Percentiles rank a stretch among this genome's conserved stretches.
phyloP scores from a whole-genome alignment of 306 rosid genomes.

The Cotoneaster glaucophyllus region DNA sequence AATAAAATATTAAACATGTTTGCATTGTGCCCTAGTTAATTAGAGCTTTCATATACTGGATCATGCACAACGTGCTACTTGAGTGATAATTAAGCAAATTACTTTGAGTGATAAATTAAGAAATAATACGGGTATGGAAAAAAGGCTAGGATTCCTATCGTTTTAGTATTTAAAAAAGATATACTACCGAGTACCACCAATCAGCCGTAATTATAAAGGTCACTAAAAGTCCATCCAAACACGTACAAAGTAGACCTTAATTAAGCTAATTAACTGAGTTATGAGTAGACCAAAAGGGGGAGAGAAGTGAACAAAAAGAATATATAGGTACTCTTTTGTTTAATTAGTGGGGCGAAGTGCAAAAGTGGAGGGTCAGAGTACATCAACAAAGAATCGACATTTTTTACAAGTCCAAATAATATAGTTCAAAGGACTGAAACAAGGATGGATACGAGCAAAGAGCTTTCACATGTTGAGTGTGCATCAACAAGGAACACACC shows the following conservation, averaged over 20 bases:
- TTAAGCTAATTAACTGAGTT: background rate
- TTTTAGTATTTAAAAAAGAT: background rate
- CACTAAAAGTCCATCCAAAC: background rate
- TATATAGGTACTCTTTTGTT: background rate
- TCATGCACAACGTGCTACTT: background rate
- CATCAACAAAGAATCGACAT: background rate
- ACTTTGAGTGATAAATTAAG: background rate
- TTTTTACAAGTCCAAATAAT: background rate
- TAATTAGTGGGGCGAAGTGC: background rate
- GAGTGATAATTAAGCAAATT: background rate
- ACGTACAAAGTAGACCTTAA: background rate
- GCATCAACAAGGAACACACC: background rate
- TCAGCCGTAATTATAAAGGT: background rate
- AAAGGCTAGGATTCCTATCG: background rate
- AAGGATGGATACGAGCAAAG: background rate
- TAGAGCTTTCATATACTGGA: background rate
- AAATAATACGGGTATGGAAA: background rate
- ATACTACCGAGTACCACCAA: background rate
- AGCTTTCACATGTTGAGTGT: background rate
- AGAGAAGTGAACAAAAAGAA: background rate
- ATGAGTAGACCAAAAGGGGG: background rate
- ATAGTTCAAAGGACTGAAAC: background rate
- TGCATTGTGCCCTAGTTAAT: background rate
- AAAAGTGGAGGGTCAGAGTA: background rate
- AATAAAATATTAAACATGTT: background rate